Percentiles rank a stretch among this genome's conserved stretches.
phyloP scores from a whole-genome alignment of 345 rosid genomes.

The Eucalyptus camaldulensis region DNA sequence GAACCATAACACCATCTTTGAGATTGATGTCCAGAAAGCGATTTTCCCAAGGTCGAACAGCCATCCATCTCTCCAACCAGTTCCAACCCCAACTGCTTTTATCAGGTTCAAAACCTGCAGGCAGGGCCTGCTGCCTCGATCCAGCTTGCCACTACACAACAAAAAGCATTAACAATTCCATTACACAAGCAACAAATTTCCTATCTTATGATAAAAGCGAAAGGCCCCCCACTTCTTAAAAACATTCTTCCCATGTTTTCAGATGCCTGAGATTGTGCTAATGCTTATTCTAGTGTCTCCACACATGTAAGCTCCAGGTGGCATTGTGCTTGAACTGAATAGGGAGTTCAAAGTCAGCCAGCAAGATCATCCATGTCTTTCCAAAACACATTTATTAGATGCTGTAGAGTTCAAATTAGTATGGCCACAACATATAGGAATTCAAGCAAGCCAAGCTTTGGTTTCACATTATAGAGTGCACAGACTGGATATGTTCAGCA shows the following conservation, averaged over 20 bases:
- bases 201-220: not conserved
- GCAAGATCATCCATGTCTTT: not conserved
- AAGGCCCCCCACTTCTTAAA: not conserved
- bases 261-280: not conserved
- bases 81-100: constrained; percentile 99
- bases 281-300: not conserved
- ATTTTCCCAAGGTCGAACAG: constrained; percentile 99
- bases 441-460: not conserved
- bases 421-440: not conserved
- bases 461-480: not conserved
- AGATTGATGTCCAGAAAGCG: constrained; percentile 90
- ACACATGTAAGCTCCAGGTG: not conserved
- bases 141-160: constrained; percentile 93
- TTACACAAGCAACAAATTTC: not conserved
- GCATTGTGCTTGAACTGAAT: not conserved
- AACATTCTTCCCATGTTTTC: not conserved
- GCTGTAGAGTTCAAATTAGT: not conserved
- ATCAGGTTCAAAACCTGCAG: constrained; percentile 77
- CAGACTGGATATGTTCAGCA: not conserved
- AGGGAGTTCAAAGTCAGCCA: not conserved
- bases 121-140: constrained; percentile 50
- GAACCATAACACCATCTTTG: constrained; percentile 57
- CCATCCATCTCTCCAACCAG: constrained; percentile 99
- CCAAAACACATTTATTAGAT: not conserved
- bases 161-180: not conserved